phyloP scores from a whole-genome alignment of 1,284 basidiomycete species.

The Takashimella koratensis region DNA sequence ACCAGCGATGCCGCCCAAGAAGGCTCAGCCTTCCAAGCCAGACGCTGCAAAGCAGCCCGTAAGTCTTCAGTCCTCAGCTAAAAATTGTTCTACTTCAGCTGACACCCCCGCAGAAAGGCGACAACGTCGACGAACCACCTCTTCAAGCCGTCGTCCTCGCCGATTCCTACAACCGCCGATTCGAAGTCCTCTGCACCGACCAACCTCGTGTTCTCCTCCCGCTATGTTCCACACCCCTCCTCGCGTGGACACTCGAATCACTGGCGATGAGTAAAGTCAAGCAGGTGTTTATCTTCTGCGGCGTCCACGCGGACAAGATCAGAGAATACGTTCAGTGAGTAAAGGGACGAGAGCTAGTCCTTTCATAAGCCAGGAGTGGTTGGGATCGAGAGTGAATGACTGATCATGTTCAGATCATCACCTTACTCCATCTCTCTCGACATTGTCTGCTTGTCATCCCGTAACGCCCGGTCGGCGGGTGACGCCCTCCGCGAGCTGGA shows the following conservation, averaged over 20 bases:
- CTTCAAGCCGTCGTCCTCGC: slow-evolving; percentile 90
- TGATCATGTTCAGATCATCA: slow-evolving; percentile 20
- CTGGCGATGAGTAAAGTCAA: slow-evolving; percentile 87
- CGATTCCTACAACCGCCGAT: slow-evolving; percentile 90
- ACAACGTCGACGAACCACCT: slow-evolving; percentile 63
- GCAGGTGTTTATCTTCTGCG: slow-evolving; percentile 90
- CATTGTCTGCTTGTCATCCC: slow-evolving; percentile 81
- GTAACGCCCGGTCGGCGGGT: slow-evolving; percentile 84
- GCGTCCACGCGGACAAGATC: slow-evolving; percentile 78
- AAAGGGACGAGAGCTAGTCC: slow-evolving; percentile 6
- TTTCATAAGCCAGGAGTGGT: too few relatives aligned
- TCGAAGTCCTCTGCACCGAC: slow-evolving; percentile 77
- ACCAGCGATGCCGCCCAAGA: slow-evolving; percentile 46
- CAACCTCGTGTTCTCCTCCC: slow-evolving; percentile 86
- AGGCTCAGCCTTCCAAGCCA: slow-evolving; percentile 24
- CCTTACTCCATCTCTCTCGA: slow-evolving; percentile 64
- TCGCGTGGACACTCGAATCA: slow-evolving; percentile 95
- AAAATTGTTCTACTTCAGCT: slow-evolving; percentile 5
- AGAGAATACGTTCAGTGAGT: slow-evolving; percentile 73
- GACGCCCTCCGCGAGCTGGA: slow-evolving; percentile 97
- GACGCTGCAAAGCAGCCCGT: slow-evolving; percentile 23
- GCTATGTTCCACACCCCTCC: slow-evolving; percentile 85
- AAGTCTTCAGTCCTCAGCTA: slow-evolving; percentile 3
- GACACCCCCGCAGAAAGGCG: slow-evolving; percentile 30
- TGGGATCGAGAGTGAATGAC: too few relatives aligned